Conservation (phyloP, 345 rosid species). For the Salix purpurea region DNA sequence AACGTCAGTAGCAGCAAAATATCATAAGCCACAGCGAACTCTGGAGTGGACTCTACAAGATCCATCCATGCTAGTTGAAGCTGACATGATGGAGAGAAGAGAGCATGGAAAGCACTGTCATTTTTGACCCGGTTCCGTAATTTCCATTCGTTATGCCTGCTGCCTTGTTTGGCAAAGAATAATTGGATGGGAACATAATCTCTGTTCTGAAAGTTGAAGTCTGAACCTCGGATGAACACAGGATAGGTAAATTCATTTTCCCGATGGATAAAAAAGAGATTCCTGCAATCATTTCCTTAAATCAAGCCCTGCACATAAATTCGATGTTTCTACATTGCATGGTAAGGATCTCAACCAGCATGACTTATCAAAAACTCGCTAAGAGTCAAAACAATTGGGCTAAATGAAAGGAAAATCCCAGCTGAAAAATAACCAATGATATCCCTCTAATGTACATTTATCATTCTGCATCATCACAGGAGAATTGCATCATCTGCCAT, state of each 20-base stretch:
- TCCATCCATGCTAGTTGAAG: not conserved
- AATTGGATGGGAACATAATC: not conserved
- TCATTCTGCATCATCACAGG: conserved; percentile 3
- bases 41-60: not conserved
- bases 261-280: not conserved
- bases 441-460: conserved; percentile 25
- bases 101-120: not conserved
- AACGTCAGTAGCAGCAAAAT: not conserved
- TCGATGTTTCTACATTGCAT: conserved; percentile 14
- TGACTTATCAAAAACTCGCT: conserved; percentile 16
- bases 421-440: conserved; percentile 7
- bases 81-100: too few relatives aligned
- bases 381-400: conserved; percentile 1
- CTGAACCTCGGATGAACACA: not conserved
- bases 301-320: conserved; percentile 15
- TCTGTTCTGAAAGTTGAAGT: not conserved
- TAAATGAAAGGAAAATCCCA: not conserved
- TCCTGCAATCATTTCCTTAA: conserved; percentile 10
- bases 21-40: not conserved
- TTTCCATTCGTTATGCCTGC: not conserved
- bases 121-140: not conserved
- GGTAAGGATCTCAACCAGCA: conserved; percentile 14
- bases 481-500: not conserved
- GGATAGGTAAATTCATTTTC: not conserved
- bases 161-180: not conserved